A percentile compares a stretch with the other conserved stretches of the same genome.
These are phyloP conservation scores for Cryptococcus sp. DNA, from an alignment of 1,284 basidiomycete species.

Conservation along the genomic window DNA sequence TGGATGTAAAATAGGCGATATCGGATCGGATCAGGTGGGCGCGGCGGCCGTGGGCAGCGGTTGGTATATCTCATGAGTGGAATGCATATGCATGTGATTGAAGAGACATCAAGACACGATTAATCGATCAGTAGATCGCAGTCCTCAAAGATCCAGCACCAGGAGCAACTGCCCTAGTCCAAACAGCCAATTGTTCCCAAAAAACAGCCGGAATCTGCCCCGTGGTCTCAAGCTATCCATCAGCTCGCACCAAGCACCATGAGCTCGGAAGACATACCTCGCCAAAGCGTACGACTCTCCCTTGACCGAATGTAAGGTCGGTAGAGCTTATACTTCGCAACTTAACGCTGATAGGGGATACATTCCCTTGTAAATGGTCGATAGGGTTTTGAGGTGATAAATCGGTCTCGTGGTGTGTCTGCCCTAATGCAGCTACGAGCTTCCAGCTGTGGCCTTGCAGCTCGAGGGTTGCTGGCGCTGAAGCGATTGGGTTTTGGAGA, in stretches of 20 bases:
- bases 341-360: too few species aligned
- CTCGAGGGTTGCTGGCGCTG: background rate
- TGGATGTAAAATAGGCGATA: too few species aligned
- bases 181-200: background rate
- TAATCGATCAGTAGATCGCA: background rate
- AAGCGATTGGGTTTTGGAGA: background rate
- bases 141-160: background rate
- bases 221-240: background rate
- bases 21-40: too few species aligned
- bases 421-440: too few species aligned
- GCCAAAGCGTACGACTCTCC: background rate
- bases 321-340: background rate
- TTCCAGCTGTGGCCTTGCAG: background rate
- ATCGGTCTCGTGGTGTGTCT: too few species aligned
- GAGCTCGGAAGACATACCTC: background rate
- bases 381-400: too few species aligned
- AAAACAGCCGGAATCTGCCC: background rate
- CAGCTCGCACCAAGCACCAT: background rate
- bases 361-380: too few species aligned
- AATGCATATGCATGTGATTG: too few species aligned
- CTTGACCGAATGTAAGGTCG: background rate
- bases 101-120: background rate
- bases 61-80: too few species aligned
- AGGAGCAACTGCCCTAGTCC: background rate
- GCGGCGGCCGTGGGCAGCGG: too few species aligned